phyloP scores from a whole-genome alignment of 129 eudicot species.

The Centrapalus pauciflorus region DNA sequence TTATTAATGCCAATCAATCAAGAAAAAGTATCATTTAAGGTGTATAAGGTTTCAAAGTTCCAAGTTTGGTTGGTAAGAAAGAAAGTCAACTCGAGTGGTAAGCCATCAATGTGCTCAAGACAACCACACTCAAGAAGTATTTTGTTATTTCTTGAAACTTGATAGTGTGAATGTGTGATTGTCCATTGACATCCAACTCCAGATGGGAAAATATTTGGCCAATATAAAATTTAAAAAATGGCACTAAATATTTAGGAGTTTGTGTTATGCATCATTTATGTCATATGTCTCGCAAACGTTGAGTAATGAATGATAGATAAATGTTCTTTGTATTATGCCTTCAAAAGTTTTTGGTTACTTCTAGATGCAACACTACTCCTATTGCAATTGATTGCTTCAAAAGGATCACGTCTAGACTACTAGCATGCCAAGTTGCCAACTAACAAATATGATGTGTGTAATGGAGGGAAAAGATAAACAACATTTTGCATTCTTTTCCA shows the following conservation, averaged over 20 bases:
- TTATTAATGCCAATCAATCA: background rate
- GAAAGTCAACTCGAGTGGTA: background rate
- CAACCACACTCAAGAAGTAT: too few species aligned
- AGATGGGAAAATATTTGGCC: background rate
- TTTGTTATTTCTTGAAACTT: too few species aligned
- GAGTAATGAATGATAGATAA: background rate
- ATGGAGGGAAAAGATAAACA: background rate
- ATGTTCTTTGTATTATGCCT: background rate
- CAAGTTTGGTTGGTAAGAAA: background rate
- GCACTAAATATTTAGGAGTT: background rate
- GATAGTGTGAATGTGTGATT: too few species aligned
- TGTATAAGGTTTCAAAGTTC: background rate
- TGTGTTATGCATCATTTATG: background rate
- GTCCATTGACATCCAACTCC: background rate
- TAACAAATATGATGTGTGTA: background rate
- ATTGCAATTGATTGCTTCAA: too few species aligned
- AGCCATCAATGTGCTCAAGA: too few species aligned
- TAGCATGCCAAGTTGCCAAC: too few species aligned
- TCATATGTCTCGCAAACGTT: background rate
- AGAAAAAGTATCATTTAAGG: background rate
- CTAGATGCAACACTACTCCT: too few species aligned
- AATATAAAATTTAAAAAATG: too few species aligned
- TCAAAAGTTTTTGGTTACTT: too few species aligned
- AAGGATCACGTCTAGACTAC: too few species aligned
- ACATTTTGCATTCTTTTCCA: background rate